Percentiles rank a stretch among this genome's conserved stretches.
Conservation (phyloP, 805 yeast genomes). For the Saccharomycopsis sp. region DNA sequence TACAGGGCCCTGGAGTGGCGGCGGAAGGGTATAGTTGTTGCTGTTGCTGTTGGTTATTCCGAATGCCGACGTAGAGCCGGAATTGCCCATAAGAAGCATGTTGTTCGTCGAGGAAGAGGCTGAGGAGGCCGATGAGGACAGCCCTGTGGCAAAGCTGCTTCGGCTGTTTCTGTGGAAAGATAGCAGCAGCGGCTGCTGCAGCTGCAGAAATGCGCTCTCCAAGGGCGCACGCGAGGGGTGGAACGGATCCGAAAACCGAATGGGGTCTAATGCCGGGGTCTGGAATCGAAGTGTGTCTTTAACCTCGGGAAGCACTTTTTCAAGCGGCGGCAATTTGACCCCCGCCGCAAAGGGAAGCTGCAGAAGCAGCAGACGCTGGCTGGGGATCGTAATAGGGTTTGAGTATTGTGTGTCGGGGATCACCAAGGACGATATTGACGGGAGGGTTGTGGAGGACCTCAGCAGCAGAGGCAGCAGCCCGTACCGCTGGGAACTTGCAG, state of each 20-base stretch:
- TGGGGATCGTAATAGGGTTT: neutral
- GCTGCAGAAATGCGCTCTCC: neutral
- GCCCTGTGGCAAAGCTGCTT: neutral
- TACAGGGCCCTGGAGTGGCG: neutral
- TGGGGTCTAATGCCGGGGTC: neutral
- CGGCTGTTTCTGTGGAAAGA: neutral
- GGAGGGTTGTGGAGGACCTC: neutral
- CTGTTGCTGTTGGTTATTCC: neutral
- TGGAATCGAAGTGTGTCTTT: neutral
- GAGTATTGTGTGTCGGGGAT: neutral
- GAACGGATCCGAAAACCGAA: neutral
- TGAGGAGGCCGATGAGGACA: neutral
- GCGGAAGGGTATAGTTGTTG: neutral
- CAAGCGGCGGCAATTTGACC: neutral
- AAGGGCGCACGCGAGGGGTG: neutral
- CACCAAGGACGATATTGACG: neutral
- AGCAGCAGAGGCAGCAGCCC: neutral
- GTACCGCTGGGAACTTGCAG: neutral
- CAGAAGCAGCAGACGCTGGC: neutral
- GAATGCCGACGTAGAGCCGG: neutral
- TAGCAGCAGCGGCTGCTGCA: neutral
- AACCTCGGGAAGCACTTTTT: neutral
- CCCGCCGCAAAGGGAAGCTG: neutral
- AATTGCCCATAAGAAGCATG: neutral
- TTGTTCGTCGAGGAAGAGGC: neutral